These are phyloP conservation scores for Vanrija humicola DNA, from an alignment of 1,284 basidiomycete genomes.

Conservation along the genomic window DNA sequence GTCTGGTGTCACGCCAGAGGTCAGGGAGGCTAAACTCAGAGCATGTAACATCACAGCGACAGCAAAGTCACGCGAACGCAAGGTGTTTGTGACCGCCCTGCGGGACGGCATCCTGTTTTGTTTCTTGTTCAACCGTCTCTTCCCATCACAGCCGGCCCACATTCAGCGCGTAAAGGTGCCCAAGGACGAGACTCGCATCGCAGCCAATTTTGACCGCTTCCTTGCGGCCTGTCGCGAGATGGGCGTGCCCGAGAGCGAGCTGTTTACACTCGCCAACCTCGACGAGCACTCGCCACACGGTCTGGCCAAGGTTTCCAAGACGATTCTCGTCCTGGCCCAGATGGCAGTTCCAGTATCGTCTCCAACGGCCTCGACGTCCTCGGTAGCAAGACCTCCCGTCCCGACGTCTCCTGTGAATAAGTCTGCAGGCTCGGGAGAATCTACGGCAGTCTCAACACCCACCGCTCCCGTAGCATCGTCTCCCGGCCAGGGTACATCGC, in stretches of 20 bases:
- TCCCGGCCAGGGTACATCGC: background rate
- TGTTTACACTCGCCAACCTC: constrained; percentile 32
- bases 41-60: constrained; percentile 51
- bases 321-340: constrained; percentile 62
- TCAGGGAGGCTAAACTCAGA: constrained; percentile 48
- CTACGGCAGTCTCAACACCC: constrained; percentile 1
- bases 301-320: constrained; percentile 40
- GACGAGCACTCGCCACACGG: constrained; percentile 28
- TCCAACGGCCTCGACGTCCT: background rate
- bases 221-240: constrained; percentile 35
- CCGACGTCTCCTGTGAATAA: no score
- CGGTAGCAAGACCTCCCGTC: no score
- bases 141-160: constrained; percentile 31
- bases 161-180: constrained; percentile 38
- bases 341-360: constrained; percentile 50
- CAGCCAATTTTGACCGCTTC: constrained; percentile 38
- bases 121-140: constrained; percentile 52
- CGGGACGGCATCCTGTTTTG: constrained; percentile 80
- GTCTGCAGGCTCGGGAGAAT: no score
- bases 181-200: constrained; percentile 30
- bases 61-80: constrained; percentile 67
- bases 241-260: constrained; percentile 24
- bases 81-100: constrained; percentile 66
- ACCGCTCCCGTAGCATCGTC: background rate
- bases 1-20: constrained; percentile 13